Base-by-base conservation (phyloP, 495 filamentous ascomycete genomes). In the Neurospora sp. region DNA sequence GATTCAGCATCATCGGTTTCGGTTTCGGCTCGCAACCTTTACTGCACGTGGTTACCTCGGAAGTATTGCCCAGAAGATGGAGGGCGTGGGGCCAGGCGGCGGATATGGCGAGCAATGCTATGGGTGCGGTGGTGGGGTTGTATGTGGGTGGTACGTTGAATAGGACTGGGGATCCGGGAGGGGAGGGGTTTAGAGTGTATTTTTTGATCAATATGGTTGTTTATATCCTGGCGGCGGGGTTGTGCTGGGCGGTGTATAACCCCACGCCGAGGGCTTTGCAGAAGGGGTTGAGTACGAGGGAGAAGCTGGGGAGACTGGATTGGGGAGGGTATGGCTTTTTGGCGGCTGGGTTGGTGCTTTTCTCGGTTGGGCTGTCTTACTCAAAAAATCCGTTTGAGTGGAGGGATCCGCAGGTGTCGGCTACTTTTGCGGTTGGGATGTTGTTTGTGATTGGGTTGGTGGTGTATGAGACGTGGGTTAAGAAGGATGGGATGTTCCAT, bases 401-500 rank as follows among this genome's bases (percentile, higher is more conserved):
- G 81, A 69, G 69, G 31, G 72, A 82, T 73, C 69, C 77, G 15
- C 76, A 76, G 17, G 78, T 82, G 9, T 74, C 74, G 1, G 82
- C 78, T 15, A 76, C 80, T 9, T 81, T 83, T 70, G 70, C 77
- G 28, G 72, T 81, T 39, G 79, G 82, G 11, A 17, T 81, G 19
- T 24, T 74, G 5, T 36, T 82, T 10, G 34, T 70, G 8, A 3
- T 76, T 2, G 69, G 3, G 0, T 74, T 82, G 2, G 74, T 73
- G 19, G 40, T 77, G 3, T 82, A 83, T 72, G 80, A 81, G 69
- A 74, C 72, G 0, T 73, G 37, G 24, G 75, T 79, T 71, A 81
- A 80, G 69, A 82, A 69, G 36, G 80, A 82, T 73, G 82, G 82
- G 39, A 76, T 83, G 77, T 81, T 82, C 75, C 78, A 83, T 73